Evolutionary conservation across 495 filamentous ascomycete genomes (phyloP).

Genomic region (Talaromyces stipitatus): DNA sequence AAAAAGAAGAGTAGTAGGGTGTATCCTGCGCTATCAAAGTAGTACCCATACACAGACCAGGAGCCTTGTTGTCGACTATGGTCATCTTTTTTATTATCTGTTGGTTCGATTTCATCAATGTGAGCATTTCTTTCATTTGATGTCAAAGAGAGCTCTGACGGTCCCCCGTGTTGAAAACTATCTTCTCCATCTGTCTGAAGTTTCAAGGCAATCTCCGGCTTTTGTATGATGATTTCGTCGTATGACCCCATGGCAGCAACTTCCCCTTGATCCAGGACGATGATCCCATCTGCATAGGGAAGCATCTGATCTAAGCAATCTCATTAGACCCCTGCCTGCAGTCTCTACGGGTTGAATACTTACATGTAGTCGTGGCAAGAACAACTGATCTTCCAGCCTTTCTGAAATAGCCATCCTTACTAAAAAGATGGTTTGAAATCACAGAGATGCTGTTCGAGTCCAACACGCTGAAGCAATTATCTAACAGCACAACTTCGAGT

Average conservation of each 20-base stretch:
- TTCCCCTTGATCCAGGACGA: slow-evolving; percentile 10
- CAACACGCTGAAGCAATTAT: slow-evolving; percentile 31
- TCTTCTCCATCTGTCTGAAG: background rate
- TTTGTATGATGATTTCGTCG: slow-evolving; percentile 5
- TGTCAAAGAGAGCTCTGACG: background rate
- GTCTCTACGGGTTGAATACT: slow-evolving; percentile 11
- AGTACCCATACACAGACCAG: slow-evolving; percentile 41
- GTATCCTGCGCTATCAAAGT: slow-evolving; percentile 33
- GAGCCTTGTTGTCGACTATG: slow-evolving; percentile 28
- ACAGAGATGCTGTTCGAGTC: slow-evolving; percentile 2
- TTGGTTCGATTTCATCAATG: background rate
- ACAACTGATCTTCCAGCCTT: slow-evolving; percentile 13
- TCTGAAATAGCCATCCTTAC: slow-evolving; percentile 7
- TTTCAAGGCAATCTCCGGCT: slow-evolving; percentile 2
- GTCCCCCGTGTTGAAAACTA: background rate
- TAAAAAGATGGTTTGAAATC: slow-evolving; percentile 9
- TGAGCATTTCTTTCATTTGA: background rate
- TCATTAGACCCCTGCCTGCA: slow-evolving; percentile 32
- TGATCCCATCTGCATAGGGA: slow-evolving; percentile 10
- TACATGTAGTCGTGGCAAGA: slow-evolving; percentile 6
- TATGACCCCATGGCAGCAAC: slow-evolving; percentile 10
- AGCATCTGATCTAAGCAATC: slow-evolving; percentile 9
- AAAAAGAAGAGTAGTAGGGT: background rate
- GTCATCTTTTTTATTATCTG: background rate
- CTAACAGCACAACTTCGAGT: slow-evolving; percentile 21